Evolutionary conservation across 306 rosid genomes (phyloP), one percentile per base, ranked within the genome.

Genomic region (Nissolia schottii): DNA sequence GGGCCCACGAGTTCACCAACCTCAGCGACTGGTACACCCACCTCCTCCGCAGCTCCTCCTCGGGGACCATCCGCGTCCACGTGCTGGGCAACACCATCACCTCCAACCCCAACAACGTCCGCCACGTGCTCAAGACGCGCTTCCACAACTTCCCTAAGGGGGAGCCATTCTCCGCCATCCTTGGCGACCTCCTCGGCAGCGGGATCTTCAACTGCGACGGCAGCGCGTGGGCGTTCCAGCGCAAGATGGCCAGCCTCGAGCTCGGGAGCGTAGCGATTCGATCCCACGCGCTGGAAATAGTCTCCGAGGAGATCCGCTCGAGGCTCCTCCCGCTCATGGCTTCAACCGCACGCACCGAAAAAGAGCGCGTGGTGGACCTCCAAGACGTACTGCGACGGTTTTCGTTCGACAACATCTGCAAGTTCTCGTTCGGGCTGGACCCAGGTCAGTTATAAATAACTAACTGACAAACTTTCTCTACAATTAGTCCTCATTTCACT

Each of bases 161-260:
- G 0, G 81, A 84, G 15, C 87, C 83, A 0, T 93, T 93, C 66
- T 87, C 98, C 20, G 46, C 76, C 2, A 51, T 93, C 64, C 97
- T 93, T 16, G 96, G 97, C 29, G 97, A 93, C 32, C 88, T 93
- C 15, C 49, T 93, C 0, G 98, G 98, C 48, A 82, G 82, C 0
- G 97, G 98, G 1, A 93, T 93, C 37, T 93, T 93, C 86, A 93
- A 93, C 12, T 94, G 80, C 7, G 98, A 93, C 29, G 98, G 97
- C 2, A 73, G 85, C 0, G 22, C 80, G 0, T 93, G 98, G 98
- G 75, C 0, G 32, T 93, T 89, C 27, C 98, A 93, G 25, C 86
- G 98, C 6, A 94, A 94, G 51, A 85, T 89, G 90, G 97, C 98
- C 0, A 86, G 96, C 37, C n/a, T 87, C 0, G 97, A 91, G 49